Conservation (phyloP, 345 rosid genomes). For the Syzygium grande region DNA sequence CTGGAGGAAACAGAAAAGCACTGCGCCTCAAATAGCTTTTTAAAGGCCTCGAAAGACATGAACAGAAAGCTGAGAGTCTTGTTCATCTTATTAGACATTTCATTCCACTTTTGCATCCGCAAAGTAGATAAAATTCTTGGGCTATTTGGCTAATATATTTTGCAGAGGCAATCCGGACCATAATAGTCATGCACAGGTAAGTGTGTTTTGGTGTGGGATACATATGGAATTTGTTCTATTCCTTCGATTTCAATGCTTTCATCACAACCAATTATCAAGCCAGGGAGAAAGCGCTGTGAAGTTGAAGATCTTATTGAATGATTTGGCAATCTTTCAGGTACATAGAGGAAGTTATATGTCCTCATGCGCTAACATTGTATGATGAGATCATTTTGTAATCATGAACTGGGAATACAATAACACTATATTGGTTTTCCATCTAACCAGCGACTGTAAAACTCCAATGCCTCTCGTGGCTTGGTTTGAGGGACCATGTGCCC, state of each 20-base stretch:
- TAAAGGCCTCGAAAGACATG: not conserved
- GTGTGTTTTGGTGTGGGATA: not conserved
- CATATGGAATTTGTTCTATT: not conserved
- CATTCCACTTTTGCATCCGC: not conserved
- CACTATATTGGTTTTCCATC: not conserved
- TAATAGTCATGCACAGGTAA: not conserved
- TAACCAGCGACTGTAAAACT: slow-evolving; percentile 3
- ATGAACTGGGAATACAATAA: not conserved
- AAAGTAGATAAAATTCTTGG: not conserved
- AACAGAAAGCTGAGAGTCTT: not conserved
- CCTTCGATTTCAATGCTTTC: not conserved
- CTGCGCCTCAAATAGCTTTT: not conserved
- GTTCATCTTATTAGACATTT: not conserved
- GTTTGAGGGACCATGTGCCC: slow-evolving; percentile 5
- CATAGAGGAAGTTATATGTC: not conserved
- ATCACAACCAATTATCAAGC: not conserved
- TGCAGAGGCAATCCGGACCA: not conserved
- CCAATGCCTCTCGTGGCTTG: not conserved
- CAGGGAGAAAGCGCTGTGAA: not conserved
- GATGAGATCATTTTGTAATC: not conserved
- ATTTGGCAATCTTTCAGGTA: not conserved
- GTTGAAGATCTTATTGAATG: not conserved
- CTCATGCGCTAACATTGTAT: not conserved
- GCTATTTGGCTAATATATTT: not conserved
- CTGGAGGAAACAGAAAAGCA: not conserved